A percentile compares a stretch with the other conserved stretches of the same genome.
Conservation (phyloP, 345 rosid genomes). For the Eutrema yunnanense region DNA sequence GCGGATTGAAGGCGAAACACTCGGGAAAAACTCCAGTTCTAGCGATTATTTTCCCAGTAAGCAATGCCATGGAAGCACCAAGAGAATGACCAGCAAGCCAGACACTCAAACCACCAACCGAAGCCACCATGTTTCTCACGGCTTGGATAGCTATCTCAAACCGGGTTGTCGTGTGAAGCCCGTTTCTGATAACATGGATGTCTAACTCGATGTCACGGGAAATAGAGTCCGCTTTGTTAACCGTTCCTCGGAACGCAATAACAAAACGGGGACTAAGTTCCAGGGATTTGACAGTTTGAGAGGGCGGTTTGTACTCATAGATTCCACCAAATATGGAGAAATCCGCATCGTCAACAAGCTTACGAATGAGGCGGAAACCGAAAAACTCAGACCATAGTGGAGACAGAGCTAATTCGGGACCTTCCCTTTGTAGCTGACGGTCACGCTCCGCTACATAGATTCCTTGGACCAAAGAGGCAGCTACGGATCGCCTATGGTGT, state of each 20-base stretch:
- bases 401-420: constrained; percentile 49
- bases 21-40: constrained; percentile 47
- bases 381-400: constrained; percentile 87
- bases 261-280: constrained; percentile 53
- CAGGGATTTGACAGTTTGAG: constrained; percentile 8
- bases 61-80: constrained; percentile 79
- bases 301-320: constrained; percentile 49
- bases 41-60: constrained; percentile 72
- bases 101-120: constrained; percentile 56
- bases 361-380: constrained; percentile 47
- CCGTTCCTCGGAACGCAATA: constrained; percentile 77
- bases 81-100: constrained; percentile 96
- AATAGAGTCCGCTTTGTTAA: constrained; percentile 60
- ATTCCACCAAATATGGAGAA: constrained; percentile 78
- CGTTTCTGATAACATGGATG: constrained; percentile 52
- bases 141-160: constrained; percentile 78
- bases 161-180: constrained; percentile 69
- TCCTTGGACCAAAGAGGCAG: constrained; percentile 80
- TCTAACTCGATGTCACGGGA: constrained; percentile 66
- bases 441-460: constrained; percentile 76
- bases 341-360: constrained; percentile 66
- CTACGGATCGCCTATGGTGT: constrained; percentile 62
- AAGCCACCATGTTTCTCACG: constrained; percentile 55
- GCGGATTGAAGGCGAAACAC: constrained; percentile 79
- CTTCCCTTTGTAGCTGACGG: constrained; percentile 71